Percentiles rank a stretch among this genome's conserved stretches.
Conservation (phyloP, 768 basidiomycete genomes). For the Suillus lakei region DNA sequence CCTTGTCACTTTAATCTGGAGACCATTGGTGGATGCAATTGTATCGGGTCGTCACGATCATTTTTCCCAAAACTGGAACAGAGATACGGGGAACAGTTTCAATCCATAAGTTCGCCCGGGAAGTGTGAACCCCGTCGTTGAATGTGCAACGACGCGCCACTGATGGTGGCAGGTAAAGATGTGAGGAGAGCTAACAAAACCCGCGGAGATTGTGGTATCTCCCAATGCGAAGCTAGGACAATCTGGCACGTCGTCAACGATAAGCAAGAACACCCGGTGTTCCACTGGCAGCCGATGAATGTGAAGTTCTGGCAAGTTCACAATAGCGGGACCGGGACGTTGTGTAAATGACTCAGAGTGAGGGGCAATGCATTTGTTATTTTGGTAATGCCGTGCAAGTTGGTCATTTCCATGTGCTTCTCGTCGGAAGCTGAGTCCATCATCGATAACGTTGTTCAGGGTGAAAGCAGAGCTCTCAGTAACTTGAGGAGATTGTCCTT, state of each 20-base stretch:
- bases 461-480: too few species aligned
- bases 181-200: not conserved
- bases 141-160: not conserved
- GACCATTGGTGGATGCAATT: not conserved
- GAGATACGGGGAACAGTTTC: not conserved
- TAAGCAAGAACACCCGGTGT: not conserved
- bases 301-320: not conserved
- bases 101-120: not conserved
- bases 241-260: not conserved
- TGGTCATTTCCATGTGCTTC: not conserved
- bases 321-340: not conserved
- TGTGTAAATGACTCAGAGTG: not conserved
- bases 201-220: not conserved
- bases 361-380: not conserved
- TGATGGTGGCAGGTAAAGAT: not conserved
- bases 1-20: not conserved
- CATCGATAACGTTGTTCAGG: not conserved
- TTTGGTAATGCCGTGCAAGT: not conserved
- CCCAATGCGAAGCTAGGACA: not conserved
- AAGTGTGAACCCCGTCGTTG: not conserved
- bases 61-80: not conserved
- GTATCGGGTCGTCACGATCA: not conserved
- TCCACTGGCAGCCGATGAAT: not conserved
- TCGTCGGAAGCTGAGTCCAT: not conserved
- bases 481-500: too few species aligned